Base-by-base conservation (phyloP, 177 flowering plant genomes). In the Vitis hybrid region DNA sequence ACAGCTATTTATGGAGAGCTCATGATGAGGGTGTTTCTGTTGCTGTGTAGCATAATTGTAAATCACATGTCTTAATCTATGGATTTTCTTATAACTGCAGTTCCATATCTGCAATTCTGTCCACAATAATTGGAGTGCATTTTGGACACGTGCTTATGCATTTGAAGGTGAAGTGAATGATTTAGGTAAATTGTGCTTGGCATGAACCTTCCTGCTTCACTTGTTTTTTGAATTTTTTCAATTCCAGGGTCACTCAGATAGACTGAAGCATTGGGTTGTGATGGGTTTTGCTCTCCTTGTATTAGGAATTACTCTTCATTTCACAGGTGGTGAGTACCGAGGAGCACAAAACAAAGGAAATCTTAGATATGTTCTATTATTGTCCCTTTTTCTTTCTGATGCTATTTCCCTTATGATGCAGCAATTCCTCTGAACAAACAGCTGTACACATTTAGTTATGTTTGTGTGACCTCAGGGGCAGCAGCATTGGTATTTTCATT, bases 341-440 rank as follows among this genome's bases (percentile, higher is more conserved):
- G 65, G 6, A 49, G 55, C 20, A 15, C 51, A 20, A 48, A 0
- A 39, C 45, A 39, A 50, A 20, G n/a, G 2, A 26, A 11, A 55
- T 12, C 48, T 19, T 14, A 61, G 5, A 10, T 20, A 15, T 4
- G 13, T 13, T 53, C 14, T n/a, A 19, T 15, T 12, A 60, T n/a
- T 19, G 10, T 62, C 16, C 0, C 14, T 13, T 55, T 48, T 75
- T 73, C 31, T 55, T 15, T 11, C 10, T 73, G 49, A 61, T 39
- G 12, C 18, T 68, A 39, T 65, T 66, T 11, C 19, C 72, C 10
- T 61, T 71, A 54, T 5, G n/a, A 60, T 79, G 79, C 96, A 94
- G 97, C 85, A 16, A 87, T 94, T 76, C 97, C 94, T 53, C 75
- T 89, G 31, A 94, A 94, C 73, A 94, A 94, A 72, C 97, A 94